Evolutionary conservation across 2,329 filamentous ascomycete species (phyloP).

Genomic region (Colletotrichum gigasporum): DNA sequence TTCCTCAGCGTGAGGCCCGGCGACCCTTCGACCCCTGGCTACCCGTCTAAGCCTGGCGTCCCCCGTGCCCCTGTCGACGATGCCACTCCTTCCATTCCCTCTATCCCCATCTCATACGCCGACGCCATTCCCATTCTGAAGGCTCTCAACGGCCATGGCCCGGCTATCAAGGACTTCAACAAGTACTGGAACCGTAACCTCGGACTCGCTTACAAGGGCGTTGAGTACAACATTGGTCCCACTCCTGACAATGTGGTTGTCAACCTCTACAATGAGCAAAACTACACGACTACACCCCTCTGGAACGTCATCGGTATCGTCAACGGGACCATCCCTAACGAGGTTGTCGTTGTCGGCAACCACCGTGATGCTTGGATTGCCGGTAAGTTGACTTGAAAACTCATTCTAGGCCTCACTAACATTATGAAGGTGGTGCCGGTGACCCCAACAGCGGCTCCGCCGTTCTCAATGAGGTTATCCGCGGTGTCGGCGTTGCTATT

Average conservation of each 20-base stretch:
- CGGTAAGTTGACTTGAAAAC: conserved; percentile 2
- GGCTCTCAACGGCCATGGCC: conserved; percentile 89
- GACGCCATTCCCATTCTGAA: conserved; percentile 90
- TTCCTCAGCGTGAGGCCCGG: conserved; percentile 77
- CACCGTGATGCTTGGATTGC: conserved; percentile 91
- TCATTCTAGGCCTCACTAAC: background rate
- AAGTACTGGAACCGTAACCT: conserved; percentile 75
- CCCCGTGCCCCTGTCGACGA: conserved; percentile 77
- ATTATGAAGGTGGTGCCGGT: conserved; percentile 72
- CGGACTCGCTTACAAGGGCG: conserved; percentile 81
- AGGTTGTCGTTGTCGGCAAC: conserved; percentile 91
- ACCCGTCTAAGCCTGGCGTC: conserved; percentile 89
- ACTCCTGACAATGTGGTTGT: conserved; percentile 77
- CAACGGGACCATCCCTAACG: conserved; percentile 85
- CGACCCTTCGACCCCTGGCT: conserved; percentile 89
- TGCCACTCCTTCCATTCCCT: conserved; percentile 85
- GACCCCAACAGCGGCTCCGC: conserved; percentile 88
- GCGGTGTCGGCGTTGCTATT: conserved; percentile 77
- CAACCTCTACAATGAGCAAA: conserved; percentile 81
- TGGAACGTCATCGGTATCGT: conserved; percentile 95
- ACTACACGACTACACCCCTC: conserved; percentile 82
- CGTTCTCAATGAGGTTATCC: conserved; percentile 80
- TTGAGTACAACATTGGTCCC: conserved; percentile 87
- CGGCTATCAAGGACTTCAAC: conserved; percentile 78
- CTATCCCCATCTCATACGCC: conserved; percentile 86